Conservation (phyloP, 2,329 filamentous ascomycete genomes). For the Talaromyces rugulosus region DNA sequence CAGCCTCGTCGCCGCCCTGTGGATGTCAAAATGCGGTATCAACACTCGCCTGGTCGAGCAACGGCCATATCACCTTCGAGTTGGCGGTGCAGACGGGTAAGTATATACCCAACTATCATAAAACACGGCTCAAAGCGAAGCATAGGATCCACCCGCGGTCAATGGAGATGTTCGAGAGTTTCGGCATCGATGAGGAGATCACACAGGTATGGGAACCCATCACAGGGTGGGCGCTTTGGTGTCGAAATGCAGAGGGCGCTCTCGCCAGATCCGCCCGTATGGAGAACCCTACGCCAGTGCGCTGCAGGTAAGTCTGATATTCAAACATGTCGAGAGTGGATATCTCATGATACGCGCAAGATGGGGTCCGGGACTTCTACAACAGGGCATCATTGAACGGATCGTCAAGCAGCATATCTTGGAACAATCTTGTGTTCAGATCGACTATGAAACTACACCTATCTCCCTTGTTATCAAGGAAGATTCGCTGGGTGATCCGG, state of each 20-base stretch:
- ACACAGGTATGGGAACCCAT: slow-evolving; percentile 1
- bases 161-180: slow-evolving; percentile 4
- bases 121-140: background rate
- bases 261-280: background rate
- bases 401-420: background rate
- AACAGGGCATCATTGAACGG: background rate
- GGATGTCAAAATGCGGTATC: slow-evolving; percentile 3
- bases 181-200: slow-evolving; percentile 1
- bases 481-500: background rate
- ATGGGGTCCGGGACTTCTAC: background rate
- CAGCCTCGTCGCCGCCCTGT: background rate
- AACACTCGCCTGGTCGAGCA: slow-evolving; percentile 1
- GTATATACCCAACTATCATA: background rate
- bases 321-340: background rate
- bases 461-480: background rate
- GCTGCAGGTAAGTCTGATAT: background rate
- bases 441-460: slow-evolving; percentile 1
- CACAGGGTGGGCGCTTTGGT: background rate
- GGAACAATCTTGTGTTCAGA: background rate
- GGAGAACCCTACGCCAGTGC: background rate
- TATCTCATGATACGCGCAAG: background rate
- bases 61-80: background rate
- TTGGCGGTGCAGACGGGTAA: slow-evolving; percentile 3
- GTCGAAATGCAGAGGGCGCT: background rate
- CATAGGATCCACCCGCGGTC: slow-evolving; percentile 1